Conservation (phyloP, 768 basidiomycete species). For the Suillus decipiens region DNA sequence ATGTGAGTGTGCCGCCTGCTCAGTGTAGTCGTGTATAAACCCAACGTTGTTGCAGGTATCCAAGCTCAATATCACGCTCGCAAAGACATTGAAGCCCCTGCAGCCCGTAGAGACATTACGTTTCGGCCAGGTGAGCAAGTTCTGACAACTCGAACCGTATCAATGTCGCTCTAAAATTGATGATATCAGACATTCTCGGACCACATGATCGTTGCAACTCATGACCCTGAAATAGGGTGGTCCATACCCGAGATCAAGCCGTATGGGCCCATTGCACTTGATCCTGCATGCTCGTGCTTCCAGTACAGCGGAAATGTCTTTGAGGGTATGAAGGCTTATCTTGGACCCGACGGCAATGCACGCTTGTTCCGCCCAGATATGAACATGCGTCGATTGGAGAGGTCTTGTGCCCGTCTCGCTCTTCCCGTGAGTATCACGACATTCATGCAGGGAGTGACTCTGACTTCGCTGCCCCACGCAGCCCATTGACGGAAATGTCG, state of each 20-base stretch:
- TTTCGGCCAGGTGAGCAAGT: slow-evolving; percentile 56
- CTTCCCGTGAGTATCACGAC: slow-evolving; percentile 53
- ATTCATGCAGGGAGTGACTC: background rate
- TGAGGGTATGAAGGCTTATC: slow-evolving; percentile 78
- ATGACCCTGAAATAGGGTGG: slow-evolving; percentile 67
- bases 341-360: slow-evolving; percentile 68
- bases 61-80: slow-evolving; percentile 49
- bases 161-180: background rate
- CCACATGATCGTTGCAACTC: slow-evolving; percentile 73
- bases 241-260: slow-evolving; percentile 72
- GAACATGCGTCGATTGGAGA: slow-evolving; percentile 82
- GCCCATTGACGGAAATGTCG: slow-evolving; percentile 47
- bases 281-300: slow-evolving; percentile 56
- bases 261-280: slow-evolving; percentile 59
- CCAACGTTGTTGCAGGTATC: slow-evolving; percentile 44
- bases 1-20: slow-evolving; percentile 20
- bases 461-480: slow-evolving; percentile 10
- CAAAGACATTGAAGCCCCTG: slow-evolving; percentile 51
- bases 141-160: slow-evolving; percentile 4
- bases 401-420: slow-evolving; percentile 69
- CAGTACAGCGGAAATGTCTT: slow-evolving; percentile 64
- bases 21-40: background rate
- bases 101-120: slow-evolving; percentile 47
- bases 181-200: slow-evolving; percentile 58
- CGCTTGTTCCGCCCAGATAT: slow-evolving; percentile 80